Percentiles rank a stretch among this genome's conserved stretches.
Evolutionary conservation across 78 protist genomes (phyloP).

Genomic region (Pigoraptor vietnamica): DNA sequence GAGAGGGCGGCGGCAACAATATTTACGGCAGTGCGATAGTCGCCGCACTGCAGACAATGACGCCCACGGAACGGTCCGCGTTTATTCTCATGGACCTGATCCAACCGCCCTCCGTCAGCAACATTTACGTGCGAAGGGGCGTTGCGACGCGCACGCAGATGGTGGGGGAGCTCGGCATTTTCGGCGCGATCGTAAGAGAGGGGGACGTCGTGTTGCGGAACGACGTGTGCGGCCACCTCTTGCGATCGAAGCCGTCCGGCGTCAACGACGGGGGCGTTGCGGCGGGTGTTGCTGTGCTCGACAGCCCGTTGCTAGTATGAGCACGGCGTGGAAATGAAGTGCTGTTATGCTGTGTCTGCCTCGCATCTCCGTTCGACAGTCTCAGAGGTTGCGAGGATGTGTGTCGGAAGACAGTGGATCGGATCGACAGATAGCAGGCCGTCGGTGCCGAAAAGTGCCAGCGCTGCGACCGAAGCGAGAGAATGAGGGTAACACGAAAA

Average conservation of each 20-base stretch:
- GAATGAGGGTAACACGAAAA: too few relatives aligned
- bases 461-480: too few relatives aligned
- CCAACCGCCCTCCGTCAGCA: constrained; percentile 20
- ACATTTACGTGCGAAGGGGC: not conserved
- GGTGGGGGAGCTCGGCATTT: constrained; percentile 66
- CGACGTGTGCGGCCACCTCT: constrained; percentile 57
- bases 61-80: constrained; percentile 2
- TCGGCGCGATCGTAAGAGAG: constrained; percentile 12
- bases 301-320: constrained; percentile 24
- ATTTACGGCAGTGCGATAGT: constrained; percentile 31
- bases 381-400: too few relatives aligned
- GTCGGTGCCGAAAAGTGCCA: too few relatives aligned
- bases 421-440: too few relatives aligned
- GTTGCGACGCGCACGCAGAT: not conserved
- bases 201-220: constrained; percentile 20
- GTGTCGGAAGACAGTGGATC: too few relatives aligned
- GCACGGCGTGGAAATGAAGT: not conserved
- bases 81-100: constrained; percentile 87
- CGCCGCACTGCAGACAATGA: constrained; percentile 4
- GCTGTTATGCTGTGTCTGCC: not conserved
- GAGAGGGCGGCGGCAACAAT: constrained; percentile 94
- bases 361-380: too few relatives aligned
- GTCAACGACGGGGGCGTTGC: constrained; percentile 87
- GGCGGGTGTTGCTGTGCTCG: constrained; percentile 79
- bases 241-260: constrained; percentile 68